phyloP scores from a whole-genome alignment of 2,329 filamentous ascomycete genomes.

The Alternaria dauci region DNA sequence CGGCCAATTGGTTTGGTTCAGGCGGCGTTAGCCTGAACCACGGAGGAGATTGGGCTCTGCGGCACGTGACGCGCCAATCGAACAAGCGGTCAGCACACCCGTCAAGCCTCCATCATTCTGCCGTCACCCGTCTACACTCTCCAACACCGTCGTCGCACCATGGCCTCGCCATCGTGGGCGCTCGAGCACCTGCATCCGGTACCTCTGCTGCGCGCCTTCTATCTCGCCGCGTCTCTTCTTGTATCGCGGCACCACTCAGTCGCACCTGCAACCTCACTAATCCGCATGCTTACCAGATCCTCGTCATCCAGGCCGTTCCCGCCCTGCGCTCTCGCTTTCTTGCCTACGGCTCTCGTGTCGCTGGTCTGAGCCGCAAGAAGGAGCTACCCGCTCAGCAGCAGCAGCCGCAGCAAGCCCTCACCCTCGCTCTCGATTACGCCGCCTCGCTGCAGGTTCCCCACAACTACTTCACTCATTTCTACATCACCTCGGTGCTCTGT shows the following conservation, averaged over 20 bases:
- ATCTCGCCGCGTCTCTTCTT: slow-evolving; percentile 50
- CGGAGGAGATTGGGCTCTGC: not conserved
- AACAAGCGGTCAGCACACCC: slow-evolving; percentile 12
- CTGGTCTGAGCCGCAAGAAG: slow-evolving; percentile 18
- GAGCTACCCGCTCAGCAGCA: slow-evolving; percentile 12
- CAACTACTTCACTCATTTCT: slow-evolving; percentile 89
- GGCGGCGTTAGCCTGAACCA: not conserved
- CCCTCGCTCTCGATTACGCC: slow-evolving; percentile 58
- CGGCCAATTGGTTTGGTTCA: not conserved
- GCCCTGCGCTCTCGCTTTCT: slow-evolving; percentile 65
- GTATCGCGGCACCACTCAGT: slow-evolving; percentile 47
- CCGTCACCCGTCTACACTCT: slow-evolving; percentile 19
- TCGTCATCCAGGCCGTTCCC: slow-evolving; percentile 61
- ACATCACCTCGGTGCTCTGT: slow-evolving; percentile 72
- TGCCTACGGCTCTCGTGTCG: slow-evolving; percentile 66
- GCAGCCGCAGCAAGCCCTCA: slow-evolving; percentile 21
- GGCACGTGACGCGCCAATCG: not conserved
- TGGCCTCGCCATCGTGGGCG: slow-evolving; percentile 2
- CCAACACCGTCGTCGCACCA: not conserved
- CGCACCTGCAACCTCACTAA: slow-evolving; percentile 30
- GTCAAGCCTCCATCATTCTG: slow-evolving; percentile 21
- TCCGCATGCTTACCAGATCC: slow-evolving; percentile 53
- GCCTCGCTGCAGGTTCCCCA: slow-evolving; percentile 76
- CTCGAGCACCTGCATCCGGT: slow-evolving; percentile 23
- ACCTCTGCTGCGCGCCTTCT: slow-evolving; percentile 47